Base-by-base conservation (phyloP, 2,329 filamentous ascomycete genomes). In the Annulohypoxylon truncatum region DNA sequence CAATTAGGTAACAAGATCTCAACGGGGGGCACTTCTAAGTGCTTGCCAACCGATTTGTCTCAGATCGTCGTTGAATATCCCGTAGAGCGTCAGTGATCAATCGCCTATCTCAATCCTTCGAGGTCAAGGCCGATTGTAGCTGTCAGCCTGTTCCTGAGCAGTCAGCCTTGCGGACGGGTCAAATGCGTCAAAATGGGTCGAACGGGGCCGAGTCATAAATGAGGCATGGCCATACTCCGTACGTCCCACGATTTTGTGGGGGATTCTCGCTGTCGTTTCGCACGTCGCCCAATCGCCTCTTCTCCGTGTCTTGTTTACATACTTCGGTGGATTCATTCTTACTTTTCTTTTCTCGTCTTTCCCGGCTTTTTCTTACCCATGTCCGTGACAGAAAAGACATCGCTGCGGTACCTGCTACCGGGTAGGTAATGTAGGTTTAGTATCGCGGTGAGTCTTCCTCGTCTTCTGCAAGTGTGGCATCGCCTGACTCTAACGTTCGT, bases 281-380 rank as follows among this genome's bases (percentile, higher is more conserved):
- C 72, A 73, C 73, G 69, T 69, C 46, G 31, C 67, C 77, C 76
- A 78, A 79, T 78, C 75, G 74, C 67, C 68, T 71, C 47, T 63
- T 61, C 71, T 73, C 65, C 71, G 57, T 57, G 61, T 61, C 52
- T 47, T 47, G 51, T 55, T 54, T 33, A 33, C 42, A 13, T 13
- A n/a, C 35, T 15, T 46, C 15, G 44, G 46, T 47, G 29, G 44
- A 42, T 48, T 58, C 8, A 18, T 46, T 35, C 18, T 18, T 24
- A 12, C 7, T 26, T 15, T 60, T 47, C 31, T 48, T 31, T 44
- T 31, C 46, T 47, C 8, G n/a, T 59, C 28, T 26, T 51, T 29
- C 46, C 56, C 13, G 29, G 29, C 13, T 31, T 9, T 59, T 50
- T 33, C 48, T 20, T 64, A 57, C 42, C 58, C 64, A 26, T 42